These are phyloP conservation scores for Sclerotinia trifoliorum DNA, from an alignment of 2,329 filamentous ascomycete genomes.

Conservation along the genomic window DNA sequence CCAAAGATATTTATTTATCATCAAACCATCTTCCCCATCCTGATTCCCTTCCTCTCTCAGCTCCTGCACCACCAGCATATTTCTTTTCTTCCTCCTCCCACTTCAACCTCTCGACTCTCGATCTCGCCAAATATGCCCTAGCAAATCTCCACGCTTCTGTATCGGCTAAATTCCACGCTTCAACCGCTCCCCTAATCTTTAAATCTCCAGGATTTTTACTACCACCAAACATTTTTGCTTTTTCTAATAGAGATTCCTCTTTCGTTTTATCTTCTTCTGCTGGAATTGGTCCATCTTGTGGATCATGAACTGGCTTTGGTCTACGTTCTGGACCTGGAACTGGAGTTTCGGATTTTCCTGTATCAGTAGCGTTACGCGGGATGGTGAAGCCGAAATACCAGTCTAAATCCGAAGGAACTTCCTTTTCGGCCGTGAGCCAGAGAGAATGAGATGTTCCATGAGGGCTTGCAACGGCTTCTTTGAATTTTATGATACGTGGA, in stretches of 20 bases:
- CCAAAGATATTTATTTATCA: conserved; percentile 23
- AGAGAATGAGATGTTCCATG: conserved; percentile 63
- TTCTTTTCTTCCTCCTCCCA: conserved; percentile 71
- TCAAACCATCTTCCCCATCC: conserved; percentile 39
- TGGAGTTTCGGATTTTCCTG: conserved; percentile 56
- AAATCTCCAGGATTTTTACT: conserved; percentile 45
- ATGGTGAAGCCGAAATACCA: conserved; percentile 89
- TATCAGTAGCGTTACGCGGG: conserved; percentile 55
- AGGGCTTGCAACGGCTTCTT: conserved; percentile 74
- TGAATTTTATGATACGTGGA: conserved; percentile 70
- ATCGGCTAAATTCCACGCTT: conserved; percentile 69
- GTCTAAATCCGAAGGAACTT: conserved; percentile 64
- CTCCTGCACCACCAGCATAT: conserved; percentile 61
- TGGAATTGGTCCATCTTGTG: conserved; percentile 50
- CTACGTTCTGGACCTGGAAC: conserved; percentile 58
- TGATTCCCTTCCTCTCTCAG: conserved; percentile 33
- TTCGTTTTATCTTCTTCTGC: conserved; percentile 52
- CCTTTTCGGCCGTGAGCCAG: conserved; percentile 75
- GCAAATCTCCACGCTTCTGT: conserved; percentile 77
- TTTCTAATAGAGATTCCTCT: conserved; percentile 56
- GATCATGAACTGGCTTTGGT: conserved; percentile 50
- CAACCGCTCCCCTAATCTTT: conserved; percentile 53
- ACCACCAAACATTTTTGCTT: conserved; percentile 50
- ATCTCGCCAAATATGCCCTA: conserved; percentile 63
- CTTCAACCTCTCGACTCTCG: conserved; percentile 59